A percentile compares a stretch with the other conserved stretches of the same genome.
These are phyloP conservation scores for Alternaria sp. DNA, from an alignment of 2,329 filamentous ascomycete genomes.

Conservation along the genomic window DNA sequence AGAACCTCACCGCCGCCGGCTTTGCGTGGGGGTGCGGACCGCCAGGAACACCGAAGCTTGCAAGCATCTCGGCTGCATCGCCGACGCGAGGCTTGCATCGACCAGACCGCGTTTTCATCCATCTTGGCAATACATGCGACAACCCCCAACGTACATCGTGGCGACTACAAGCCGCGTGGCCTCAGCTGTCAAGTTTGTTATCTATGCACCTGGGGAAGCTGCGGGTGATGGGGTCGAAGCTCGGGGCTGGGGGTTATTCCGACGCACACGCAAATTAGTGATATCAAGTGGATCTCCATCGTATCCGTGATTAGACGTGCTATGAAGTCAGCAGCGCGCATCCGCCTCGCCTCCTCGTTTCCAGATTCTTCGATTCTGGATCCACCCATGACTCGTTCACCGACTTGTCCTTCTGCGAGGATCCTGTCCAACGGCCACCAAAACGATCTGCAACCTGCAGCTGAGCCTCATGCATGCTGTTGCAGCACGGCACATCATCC, in stretches of 20 bases:
- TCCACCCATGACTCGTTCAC: conserved; percentile 16
- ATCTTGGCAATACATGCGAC: conserved; percentile 3
- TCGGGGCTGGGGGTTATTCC: conserved; percentile 3
- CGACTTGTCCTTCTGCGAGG: conserved; percentile 11
- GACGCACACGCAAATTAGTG: not conserved
- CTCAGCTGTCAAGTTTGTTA: not conserved
- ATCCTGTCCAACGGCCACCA: conserved; percentile 17
- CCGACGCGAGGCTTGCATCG: conserved; percentile 8
- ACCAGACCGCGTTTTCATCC: conserved; percentile 7
- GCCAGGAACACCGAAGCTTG: conserved; percentile 9
- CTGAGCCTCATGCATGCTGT: conserved; percentile 14
- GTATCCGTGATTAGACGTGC: conserved; percentile 3
- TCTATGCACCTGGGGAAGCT: conserved; percentile 11
- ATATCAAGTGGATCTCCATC: conserved; percentile 1
- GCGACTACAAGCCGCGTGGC: conserved; percentile 11
- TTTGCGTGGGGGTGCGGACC: conserved; percentile 3
- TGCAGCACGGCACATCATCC: conserved; percentile 15
- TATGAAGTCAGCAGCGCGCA: not conserved
- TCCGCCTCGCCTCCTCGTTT: conserved; percentile 8
- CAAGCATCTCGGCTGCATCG: conserved; percentile 8
- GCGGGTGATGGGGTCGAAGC: not conserved
- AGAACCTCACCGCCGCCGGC: conserved; percentile 3
- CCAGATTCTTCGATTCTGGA: conserved; percentile 1
- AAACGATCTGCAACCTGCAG: conserved; percentile 17
- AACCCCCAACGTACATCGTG: conserved; percentile 4